Conservation (phyloP, 495 filamentous ascomycete species). For the Hypoxylon fragiforme region DNA sequence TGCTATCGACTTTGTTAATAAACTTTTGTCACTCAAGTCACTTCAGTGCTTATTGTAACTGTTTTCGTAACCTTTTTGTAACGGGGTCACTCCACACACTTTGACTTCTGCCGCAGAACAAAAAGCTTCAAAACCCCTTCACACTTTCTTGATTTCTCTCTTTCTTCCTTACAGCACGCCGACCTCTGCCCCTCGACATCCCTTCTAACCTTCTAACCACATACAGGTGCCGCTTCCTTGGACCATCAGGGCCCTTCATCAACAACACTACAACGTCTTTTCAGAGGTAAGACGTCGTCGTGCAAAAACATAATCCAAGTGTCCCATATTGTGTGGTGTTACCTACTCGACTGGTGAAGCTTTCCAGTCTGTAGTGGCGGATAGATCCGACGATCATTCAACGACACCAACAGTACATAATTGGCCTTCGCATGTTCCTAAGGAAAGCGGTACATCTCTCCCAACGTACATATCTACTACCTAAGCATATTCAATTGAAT, state of each 20-base stretch:
- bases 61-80: conserved; percentile 13
- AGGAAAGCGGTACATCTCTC: conserved; percentile 8
- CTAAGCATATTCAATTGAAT: neutral
- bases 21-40: too few species aligned
- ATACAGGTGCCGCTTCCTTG: conserved; percentile 19
- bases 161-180: conserved; percentile 1
- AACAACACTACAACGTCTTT: conserved; percentile 15
- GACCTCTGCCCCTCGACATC: conserved; percentile 18
- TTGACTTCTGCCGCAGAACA: conserved; percentile 28
- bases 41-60: neutral
- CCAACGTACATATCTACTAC: neutral
- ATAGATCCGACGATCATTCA: conserved; percentile 15
- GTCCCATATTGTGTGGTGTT: conserved; percentile 7
- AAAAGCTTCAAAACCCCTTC: conserved; percentile 35
- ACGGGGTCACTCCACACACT: conserved; percentile 18
- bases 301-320: conserved; percentile 25
- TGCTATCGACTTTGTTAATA: too few species aligned
- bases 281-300: conserved; percentile 25
- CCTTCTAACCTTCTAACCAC: conserved; percentile 18
- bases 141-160: conserved; percentile 8
- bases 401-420: neutral
- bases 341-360: conserved; percentile 9
- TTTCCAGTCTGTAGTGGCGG: conserved; percentile 4
- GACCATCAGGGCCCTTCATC: too few species aligned
- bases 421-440: conserved; percentile 7